phyloP scores from a whole-genome alignment of 2,329 filamentous ascomycete species.

The Teratosphaeria zuluensis region DNA sequence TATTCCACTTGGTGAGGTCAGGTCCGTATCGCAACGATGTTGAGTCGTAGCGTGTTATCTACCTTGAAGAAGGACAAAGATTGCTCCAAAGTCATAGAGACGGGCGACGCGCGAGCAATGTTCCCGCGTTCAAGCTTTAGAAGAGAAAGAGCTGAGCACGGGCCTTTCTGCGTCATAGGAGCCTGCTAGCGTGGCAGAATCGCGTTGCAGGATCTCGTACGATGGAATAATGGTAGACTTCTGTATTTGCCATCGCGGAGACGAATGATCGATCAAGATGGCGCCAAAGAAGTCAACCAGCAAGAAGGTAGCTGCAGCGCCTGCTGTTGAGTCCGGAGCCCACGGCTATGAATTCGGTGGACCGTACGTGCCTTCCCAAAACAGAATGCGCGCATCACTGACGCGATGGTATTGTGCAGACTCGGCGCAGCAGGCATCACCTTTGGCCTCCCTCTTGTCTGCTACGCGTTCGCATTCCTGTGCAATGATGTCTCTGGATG shows the following conservation, averaged over 20 bases:
- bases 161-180: neutral
- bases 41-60: too few species aligned
- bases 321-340: conserved; percentile 6
- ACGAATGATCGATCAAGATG: neutral
- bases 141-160: neutral
- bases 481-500: conserved; percentile 93
- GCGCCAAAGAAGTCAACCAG: neutral
- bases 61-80: too few species aligned
- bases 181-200: neutral
- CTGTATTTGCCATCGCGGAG: neutral
- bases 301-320: neutral
- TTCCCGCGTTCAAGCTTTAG: too few species aligned
- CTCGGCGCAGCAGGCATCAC: conserved; percentile 67
- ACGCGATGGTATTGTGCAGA: neutral
- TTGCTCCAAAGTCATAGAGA: too few species aligned
- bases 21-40: too few species aligned
- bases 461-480: conserved; percentile 70
- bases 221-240: neutral
- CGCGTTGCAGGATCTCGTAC: neutral
- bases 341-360: conserved; percentile 40
- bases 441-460: conserved; percentile 67
- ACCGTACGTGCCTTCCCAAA: conserved; percentile 30
- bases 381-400: neutral
- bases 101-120: too few species aligned
- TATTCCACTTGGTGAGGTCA: neutral